These are phyloP conservation scores for Metschnikowia cubensis DNA, from an alignment of 805 yeast genomes.

Conservation along the genomic window DNA sequence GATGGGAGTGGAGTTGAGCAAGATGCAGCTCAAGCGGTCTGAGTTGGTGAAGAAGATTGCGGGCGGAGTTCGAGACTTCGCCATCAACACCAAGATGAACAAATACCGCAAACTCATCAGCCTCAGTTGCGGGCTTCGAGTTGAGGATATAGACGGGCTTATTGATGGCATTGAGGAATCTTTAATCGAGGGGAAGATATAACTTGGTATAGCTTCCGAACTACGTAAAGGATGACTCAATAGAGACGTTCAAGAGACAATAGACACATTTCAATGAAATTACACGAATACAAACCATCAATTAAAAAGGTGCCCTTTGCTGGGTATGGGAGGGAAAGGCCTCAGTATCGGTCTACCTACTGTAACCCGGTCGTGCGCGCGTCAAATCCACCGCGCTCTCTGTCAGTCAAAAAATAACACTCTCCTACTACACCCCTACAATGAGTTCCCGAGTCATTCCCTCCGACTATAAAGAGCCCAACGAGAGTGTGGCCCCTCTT, in stretches of 20 bases:
- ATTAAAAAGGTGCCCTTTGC: background rate
- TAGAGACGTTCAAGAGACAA: background rate
- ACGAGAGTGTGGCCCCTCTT: slow-evolving; percentile 18
- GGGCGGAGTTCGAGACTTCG: slow-evolving; percentile 39
- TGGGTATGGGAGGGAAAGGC: no score
- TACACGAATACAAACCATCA: background rate
- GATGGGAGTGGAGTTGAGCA: slow-evolving; percentile 33
- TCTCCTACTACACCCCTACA: background rate
- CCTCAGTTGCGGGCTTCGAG: slow-evolving; percentile 68
- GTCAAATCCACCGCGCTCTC: background rate
- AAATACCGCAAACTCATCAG: slow-evolving; percentile 79
- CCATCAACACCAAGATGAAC: slow-evolving; percentile 52
- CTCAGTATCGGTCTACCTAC: no score
- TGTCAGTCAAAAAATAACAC: slow-evolving; percentile 1
- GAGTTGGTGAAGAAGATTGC: slow-evolving; percentile 46
- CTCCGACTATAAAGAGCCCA: slow-evolving; percentile 21
- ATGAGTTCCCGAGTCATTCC: slow-evolving; percentile 1
- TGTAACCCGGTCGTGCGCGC: background rate
- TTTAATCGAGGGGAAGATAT: slow-evolving; percentile 12
- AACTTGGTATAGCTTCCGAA: background rate
- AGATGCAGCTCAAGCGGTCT: slow-evolving; percentile 50
- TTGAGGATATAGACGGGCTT: slow-evolving; percentile 76
- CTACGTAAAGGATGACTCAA: background rate
- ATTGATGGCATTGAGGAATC: slow-evolving; percentile 62
- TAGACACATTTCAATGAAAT: background rate